phyloP scores from a whole-genome alignment of 768 basidiomycete species.

The Fomitopsis pulvina region DNA sequence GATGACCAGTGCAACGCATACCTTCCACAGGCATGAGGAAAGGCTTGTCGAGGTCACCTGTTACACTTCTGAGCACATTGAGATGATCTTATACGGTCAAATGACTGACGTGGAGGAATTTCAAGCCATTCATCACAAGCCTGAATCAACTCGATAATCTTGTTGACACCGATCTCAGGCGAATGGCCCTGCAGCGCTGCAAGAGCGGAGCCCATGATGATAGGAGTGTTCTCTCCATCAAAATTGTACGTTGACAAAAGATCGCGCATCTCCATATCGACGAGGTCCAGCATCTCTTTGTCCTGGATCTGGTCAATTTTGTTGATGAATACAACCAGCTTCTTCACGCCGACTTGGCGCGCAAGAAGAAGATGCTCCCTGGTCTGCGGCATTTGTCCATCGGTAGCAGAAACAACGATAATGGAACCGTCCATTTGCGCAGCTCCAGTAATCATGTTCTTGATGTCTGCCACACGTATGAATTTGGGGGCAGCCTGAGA shows the following conservation, averaged over 20 bases:
- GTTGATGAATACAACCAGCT: slow-evolving; percentile 98
- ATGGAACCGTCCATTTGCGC: slow-evolving; percentile 97
- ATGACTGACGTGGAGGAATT: slow-evolving; percentile 72
- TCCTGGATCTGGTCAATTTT: slow-evolving; percentile 96
- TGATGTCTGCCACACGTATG: slow-evolving; percentile 54
- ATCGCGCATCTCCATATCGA: slow-evolving; percentile 99
- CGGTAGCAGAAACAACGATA: slow-evolving; percentile 95
- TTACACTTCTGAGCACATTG: not conserved
- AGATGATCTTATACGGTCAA: not conserved
- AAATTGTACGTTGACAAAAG: slow-evolving; percentile 87
- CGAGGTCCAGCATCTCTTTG: slow-evolving; percentile 97
- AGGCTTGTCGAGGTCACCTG: slow-evolving; percentile 95
- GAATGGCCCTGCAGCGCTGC: slow-evolving; percentile 89
- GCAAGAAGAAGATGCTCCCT: slow-evolving; percentile 96
- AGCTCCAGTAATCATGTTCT: slow-evolving; percentile 99
- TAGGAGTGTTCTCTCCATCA: slow-evolving; percentile 97
- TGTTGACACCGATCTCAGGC: slow-evolving; percentile 69
- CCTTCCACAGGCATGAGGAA: slow-evolving; percentile 95
- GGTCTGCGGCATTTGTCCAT: slow-evolving; percentile 99
- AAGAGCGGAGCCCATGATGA: slow-evolving; percentile 94
- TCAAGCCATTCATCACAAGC: slow-evolving; percentile 95
- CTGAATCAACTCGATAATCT: slow-evolving; percentile 76
- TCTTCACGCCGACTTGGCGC: slow-evolving; percentile 96
- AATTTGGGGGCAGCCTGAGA: slow-evolving; percentile 4
- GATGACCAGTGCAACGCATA: slow-evolving; percentile 17